phyloP scores from a whole-genome alignment of 331 rosid species.

The Arachis monticola region DNA sequence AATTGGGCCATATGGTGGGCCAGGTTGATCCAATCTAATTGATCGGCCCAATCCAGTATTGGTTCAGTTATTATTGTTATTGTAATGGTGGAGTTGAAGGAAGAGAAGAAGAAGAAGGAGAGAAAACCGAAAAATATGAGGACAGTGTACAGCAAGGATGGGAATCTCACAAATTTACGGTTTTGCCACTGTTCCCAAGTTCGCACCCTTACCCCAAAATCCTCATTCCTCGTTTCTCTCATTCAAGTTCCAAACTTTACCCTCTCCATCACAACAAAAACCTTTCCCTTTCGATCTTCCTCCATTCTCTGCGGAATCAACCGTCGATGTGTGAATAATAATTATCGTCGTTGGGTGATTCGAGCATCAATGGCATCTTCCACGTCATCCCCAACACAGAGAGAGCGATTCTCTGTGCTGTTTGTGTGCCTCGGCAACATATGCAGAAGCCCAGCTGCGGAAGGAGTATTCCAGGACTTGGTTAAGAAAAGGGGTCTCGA shows the following conservation, averaged over 20 bases:
- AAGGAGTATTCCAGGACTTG: constrained; percentile 84
- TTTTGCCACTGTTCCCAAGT: constrained; percentile 51
- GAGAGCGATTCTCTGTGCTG: constrained; percentile 70
- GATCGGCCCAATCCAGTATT: too few relatives aligned
- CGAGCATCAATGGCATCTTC: constrained; percentile 70
- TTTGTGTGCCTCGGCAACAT: constrained; percentile 92
- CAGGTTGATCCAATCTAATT: too few relatives aligned
- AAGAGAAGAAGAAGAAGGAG: neutral
- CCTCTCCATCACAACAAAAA: constrained; percentile 18
- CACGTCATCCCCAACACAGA: constrained; percentile 43
- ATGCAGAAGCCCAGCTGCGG: constrained; percentile 93
- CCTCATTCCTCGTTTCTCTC: constrained; percentile 32
- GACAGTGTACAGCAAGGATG: constrained; percentile 26
- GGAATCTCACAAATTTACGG: constrained; percentile 46
- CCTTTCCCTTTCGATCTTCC: constrained; percentile 2
- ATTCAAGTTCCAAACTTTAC: constrained; percentile 30
- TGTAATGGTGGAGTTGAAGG: neutral
- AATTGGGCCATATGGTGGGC: too few relatives aligned
- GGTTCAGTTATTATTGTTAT: too few relatives aligned
- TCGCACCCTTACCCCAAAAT: constrained; percentile 30
- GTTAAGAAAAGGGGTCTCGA: constrained; percentile 67
- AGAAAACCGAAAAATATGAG: constrained; percentile 36
- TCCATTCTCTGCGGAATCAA: constrained; percentile 32
- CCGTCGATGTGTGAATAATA: neutral
- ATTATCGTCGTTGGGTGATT: constrained; percentile 34